Percentiles rank a stretch among this genome's conserved stretches.
phyloP scores from a whole-genome alignment of 2,329 filamentous ascomycete genomes.

The Xylariaceae sp. region DNA sequence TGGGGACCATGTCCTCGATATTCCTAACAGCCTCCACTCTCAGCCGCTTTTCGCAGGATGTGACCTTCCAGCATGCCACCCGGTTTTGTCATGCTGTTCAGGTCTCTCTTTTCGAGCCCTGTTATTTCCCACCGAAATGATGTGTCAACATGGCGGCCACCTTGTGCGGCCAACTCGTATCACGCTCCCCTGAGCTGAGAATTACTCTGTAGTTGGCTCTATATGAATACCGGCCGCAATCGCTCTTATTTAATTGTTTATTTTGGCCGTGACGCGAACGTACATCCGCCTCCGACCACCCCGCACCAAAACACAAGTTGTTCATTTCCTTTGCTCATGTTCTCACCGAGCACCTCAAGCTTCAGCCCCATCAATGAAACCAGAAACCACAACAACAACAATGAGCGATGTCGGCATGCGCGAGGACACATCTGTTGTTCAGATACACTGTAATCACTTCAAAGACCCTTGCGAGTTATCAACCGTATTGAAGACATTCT shows the following conservation, averaged over 20 bases:
- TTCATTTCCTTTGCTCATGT: too few relatives aligned
- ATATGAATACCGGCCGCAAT: background rate
- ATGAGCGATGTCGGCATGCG: background rate
- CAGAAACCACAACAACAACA: background rate
- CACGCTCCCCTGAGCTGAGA: background rate
- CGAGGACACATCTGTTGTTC: background rate
- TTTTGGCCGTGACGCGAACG: too few relatives aligned
- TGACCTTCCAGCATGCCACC: too few relatives aligned
- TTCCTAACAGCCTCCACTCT: background rate
- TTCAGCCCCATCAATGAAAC: background rate
- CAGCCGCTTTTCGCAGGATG: background rate
- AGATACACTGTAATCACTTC: constrained; percentile 13
- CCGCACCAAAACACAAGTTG: too few relatives aligned
- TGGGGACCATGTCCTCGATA: background rate
- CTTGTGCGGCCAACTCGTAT: background rate
- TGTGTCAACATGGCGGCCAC: background rate
- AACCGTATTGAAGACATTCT: constrained; percentile 4
- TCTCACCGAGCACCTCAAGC: too few relatives aligned
- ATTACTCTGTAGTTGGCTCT: background rate
- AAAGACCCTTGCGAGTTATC: constrained; percentile 7
- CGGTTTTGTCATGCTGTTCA: too few relatives aligned
- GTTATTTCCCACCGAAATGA: background rate
- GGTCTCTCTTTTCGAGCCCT: background rate
- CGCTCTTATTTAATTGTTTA: too few relatives aligned
- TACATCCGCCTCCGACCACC: too few relatives aligned